Base-by-base conservation (phyloP, 768 basidiomycete genomes). In the Crassisporium funariophilum region DNA sequence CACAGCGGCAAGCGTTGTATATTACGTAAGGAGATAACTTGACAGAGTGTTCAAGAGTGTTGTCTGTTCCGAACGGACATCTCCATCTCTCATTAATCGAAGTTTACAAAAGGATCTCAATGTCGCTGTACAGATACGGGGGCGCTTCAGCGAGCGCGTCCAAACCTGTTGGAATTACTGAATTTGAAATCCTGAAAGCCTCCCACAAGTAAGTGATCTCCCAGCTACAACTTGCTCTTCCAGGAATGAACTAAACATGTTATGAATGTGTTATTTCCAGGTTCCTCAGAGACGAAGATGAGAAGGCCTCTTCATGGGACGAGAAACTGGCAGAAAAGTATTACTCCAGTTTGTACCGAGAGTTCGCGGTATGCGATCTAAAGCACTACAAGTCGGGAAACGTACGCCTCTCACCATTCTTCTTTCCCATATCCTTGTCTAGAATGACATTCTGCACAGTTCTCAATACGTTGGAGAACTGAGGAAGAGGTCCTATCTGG, bases 301-400 rank as follows among this genome's bases (percentile, higher is more conserved):
- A 65, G 66, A 36, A 44, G 27, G 52, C 63, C 10, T 57, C 67
- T 5, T 71, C 81, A 1, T 98, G 93, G 90, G 84, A 95, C 59
- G 91, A 95, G 37, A 75, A 83, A 50, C 74, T 98, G 20, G 95
- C 95, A 0, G 74, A 78, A 50, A 95, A 94, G 57, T 98, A 95
- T 71, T 95, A 98, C 58, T 71, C 77, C 10, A 88, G 70, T 54
- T 79, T 98, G 3, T 97, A 92, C 64, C 87, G 91, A 52, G 95
- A 98, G 66, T 98, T 86, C 57, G 91, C 90, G 0, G 73, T 94
- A 16, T 93, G 91, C 61, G 92, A 98, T 67, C 72, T 98, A 49
- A 98, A 98, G 71, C 95, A 98, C 61, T 97, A 91, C 75, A 97
- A 93, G 70, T 84, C 88, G 0, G 90, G 91, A 12, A 87, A 89